phyloP scores from a whole-genome alignment of 306 rosid species.

The Quillaja saponaria region DNA sequence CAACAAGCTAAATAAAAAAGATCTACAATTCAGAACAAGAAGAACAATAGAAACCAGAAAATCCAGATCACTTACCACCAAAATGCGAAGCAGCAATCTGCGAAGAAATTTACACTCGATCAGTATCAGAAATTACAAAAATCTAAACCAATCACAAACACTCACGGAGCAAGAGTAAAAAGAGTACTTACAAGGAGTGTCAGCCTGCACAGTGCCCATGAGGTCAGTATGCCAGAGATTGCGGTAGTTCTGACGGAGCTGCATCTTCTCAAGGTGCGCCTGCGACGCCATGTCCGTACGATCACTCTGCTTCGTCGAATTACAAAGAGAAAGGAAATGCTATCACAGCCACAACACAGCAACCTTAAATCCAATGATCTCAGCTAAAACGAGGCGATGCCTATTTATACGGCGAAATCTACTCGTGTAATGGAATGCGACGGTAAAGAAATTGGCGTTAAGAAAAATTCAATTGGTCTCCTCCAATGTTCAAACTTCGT shows the following conservation, averaged over 20 bases:
- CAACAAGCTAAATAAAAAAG: not conserved
- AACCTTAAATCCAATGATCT: conserved; percentile 19
- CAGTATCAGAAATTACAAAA: conserved; percentile 8
- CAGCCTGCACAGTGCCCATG: conserved; percentile 54
- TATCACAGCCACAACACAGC: not conserved
- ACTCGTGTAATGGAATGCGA: not conserved
- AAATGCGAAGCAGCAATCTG: conserved; percentile 78
- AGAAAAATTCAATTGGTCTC: too few relatives aligned
- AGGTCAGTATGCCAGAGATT: conserved; percentile 88
- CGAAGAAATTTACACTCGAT: conserved; percentile 19
- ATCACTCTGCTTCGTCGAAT: too few relatives aligned
- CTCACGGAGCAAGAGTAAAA: not conserved
- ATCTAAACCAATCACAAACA: not conserved
- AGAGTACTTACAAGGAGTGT: conserved; percentile 58
- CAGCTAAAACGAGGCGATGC: not conserved
- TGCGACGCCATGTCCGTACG: conserved; percentile 45
- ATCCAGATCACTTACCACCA: conserved; percentile 60
- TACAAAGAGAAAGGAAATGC: too few relatives aligned
- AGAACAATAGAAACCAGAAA: not conserved
- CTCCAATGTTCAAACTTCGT: too few relatives aligned
- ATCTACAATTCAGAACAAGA: not conserved
- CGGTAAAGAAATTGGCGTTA: not conserved
- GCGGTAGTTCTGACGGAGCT: conserved; percentile 72
- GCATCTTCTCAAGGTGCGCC: conserved; percentile 71
- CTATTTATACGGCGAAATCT: not conserved